phyloP scores from a whole-genome alignment of 2,329 filamentous ascomycete species.

The Endocalyx cinctus region DNA sequence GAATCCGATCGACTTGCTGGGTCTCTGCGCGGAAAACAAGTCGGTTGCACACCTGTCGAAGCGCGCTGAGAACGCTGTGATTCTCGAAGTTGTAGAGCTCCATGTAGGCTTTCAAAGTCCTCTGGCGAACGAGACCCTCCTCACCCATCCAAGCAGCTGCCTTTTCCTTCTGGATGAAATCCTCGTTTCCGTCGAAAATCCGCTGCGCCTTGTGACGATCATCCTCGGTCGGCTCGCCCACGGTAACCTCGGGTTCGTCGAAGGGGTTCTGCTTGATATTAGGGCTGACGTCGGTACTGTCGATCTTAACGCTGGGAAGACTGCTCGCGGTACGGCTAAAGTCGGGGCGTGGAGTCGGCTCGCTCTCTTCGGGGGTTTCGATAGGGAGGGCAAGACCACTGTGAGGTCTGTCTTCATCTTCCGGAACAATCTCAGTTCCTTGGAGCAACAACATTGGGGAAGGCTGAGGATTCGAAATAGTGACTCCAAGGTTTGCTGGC shows the following conservation, averaged over 20 bases:
- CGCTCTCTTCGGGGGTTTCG: conserved; percentile 31
- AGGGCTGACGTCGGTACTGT: conserved; percentile 37
- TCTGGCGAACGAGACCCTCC: conserved; percentile 54
- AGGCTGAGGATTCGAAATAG: conserved; percentile 7
- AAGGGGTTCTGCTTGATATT: conserved; percentile 37
- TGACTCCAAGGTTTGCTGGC: conserved; percentile 2
- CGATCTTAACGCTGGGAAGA: conserved; percentile 45
- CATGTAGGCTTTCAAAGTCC: conserved; percentile 75
- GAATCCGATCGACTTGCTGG: conserved; percentile 91
- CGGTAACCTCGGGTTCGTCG: conserved; percentile 54
- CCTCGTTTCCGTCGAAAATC: conserved; percentile 81
- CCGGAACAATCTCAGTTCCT: conserved; percentile 8
- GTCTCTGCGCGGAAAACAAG: conserved; percentile 86
- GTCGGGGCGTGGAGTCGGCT: conserved; percentile 37
- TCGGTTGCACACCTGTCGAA: conserved; percentile 77
- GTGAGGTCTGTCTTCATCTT: conserved; percentile 12
- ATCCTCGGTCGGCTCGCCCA: conserved; percentile 59
- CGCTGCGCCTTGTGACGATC: conserved; percentile 74
- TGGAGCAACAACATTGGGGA: conserved; percentile 18
- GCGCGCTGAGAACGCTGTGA: conserved; percentile 71
- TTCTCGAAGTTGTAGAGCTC: conserved; percentile 82
- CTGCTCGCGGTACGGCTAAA: conserved; percentile 43
- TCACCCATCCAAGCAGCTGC: conserved; percentile 89
- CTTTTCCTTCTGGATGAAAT: conserved; percentile 71
- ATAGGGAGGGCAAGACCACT: conserved; percentile 29